phyloP scores from a whole-genome alignment of 139 green algal genomes.

The Pseudopediastrum boryanum region DNA sequence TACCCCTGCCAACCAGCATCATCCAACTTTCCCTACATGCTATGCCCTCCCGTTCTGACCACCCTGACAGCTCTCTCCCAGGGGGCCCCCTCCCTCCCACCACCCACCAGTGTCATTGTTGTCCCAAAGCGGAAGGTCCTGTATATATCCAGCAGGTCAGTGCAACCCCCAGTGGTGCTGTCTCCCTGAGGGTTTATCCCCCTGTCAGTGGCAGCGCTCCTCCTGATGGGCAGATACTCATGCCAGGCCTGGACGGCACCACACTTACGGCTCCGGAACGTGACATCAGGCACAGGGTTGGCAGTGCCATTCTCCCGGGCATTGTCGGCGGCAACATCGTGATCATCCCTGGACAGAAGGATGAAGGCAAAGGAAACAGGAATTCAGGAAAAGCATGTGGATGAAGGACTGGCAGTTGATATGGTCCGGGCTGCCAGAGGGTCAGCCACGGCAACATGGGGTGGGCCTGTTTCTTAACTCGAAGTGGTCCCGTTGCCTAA shows the following conservation, averaged over 20 bases:
- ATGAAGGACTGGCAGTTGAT: too few species aligned
- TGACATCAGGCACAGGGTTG: constrained; percentile 4
- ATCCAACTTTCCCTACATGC: too few species aligned
- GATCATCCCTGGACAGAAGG: constrained; percentile 22
- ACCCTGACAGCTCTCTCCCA: too few species aligned
- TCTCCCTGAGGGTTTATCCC: neutral
- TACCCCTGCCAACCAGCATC: too few species aligned
- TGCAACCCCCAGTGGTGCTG: neutral
- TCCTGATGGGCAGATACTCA: constrained; percentile 10
- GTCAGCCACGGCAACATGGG: too few species aligned
- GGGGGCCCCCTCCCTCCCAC: too few species aligned
- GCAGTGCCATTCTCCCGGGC: constrained; percentile 16
- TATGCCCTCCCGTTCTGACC: too few species aligned
- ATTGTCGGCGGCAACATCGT: constrained; percentile 27
- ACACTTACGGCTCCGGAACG: constrained; percentile 3
- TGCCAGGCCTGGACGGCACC: constrained; percentile 10
- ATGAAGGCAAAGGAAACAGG: too few species aligned
- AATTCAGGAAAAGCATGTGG: too few species aligned
- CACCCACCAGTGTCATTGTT: constrained; percentile 10
- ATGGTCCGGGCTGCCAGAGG: too few species aligned
- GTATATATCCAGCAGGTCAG: neutral
- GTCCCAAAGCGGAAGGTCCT: neutral
- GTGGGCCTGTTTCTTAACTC: too few species aligned
- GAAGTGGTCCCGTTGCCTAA: too few species aligned
- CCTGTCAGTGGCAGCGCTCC: neutral